Conservation (phyloP, 2,329 filamentous ascomycete genomes). For the Microdochium paspali region DNA sequence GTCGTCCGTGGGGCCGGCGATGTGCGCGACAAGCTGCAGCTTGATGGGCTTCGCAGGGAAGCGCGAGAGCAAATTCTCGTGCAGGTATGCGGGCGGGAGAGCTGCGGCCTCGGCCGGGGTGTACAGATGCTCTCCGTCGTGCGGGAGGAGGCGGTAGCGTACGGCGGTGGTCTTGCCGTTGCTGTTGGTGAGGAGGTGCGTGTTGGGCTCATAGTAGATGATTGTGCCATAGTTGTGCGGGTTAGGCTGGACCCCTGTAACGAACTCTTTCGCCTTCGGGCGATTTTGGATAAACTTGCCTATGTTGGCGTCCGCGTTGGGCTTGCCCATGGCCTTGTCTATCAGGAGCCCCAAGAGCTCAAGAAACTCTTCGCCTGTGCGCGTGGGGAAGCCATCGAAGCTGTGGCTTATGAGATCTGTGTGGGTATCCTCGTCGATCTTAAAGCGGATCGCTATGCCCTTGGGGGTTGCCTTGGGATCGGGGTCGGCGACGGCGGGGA, state of each 20-base stretch:
- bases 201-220: conserved; percentile 37
- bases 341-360: conserved; percentile 33
- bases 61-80: conserved; percentile 20
- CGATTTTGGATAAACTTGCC: conserved; percentile 32
- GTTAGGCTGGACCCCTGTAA: conserved; percentile 37
- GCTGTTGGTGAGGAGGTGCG: conserved; percentile 32
- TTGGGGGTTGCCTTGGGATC: conserved; percentile 35
- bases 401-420: conserved; percentile 48
- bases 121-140: conserved; percentile 27
- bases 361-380: conserved; percentile 42
- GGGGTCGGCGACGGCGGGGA: conserved; percentile 39
- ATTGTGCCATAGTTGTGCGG: conserved; percentile 38
- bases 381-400: conserved; percentile 39
- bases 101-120: conserved; percentile 24
- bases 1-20: conserved; percentile 15
- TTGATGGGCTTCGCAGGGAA: conserved; percentile 16
- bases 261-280: conserved; percentile 35
- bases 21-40: conserved; percentile 39
- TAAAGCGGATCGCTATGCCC: conserved; percentile 38
- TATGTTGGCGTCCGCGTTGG: conserved; percentile 10
- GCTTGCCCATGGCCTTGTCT: conserved; percentile 23
- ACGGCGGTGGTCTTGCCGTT: conserved; percentile 32
- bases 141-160: conserved; percentile 39
- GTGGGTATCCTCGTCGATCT: conserved; percentile 31
- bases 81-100: conserved; percentile 40